Evolutionary conservation across 176 grass and related monocot species (phyloP), one percentile per base, ranked within the genome.

Genomic region (Oryza brachyantha): DNA sequence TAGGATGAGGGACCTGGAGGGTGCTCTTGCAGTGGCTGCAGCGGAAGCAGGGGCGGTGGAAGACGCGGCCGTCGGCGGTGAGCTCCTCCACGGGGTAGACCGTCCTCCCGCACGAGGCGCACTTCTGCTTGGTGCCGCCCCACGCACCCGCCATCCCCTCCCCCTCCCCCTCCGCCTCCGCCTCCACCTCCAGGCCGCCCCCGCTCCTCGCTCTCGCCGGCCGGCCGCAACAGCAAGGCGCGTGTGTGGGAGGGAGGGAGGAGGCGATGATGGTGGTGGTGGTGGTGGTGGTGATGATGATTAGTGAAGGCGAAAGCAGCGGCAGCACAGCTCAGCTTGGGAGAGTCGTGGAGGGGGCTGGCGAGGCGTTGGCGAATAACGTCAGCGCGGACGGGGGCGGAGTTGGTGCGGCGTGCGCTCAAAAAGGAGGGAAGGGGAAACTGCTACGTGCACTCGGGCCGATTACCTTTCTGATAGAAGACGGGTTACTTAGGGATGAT

Each of bases 121-220:
- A 99, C 96, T 93, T 99, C 87, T 91, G 92, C 74, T 78, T 99
- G 35, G 96, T 99, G 62, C 92, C 96, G 52, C 96, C 96, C 70
- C 89, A 99, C 81, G 85, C 65, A 61, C 60, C 78, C 68, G 86
- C 81, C 91, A 87, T 93, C 81, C 37, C 72, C 1, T 50, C 65
- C 19, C 32, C 31, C 81, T 29, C 72, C 1, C 38, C 65, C 19
- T 26, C 31, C 31, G 31, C 73, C 45, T 55, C 81, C 63, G 75
- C 81, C 81, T 90, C 92, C 55, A 10, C 73, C 4, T 74, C 80
- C 25, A 5, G 38, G 43, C 12, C 71, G 7, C 29, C 22, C 22
- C 39, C 22, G 41, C 64, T 28, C 34, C 26, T 52, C 37, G 13
- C 70, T 72, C 28, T 29, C 14, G 13, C 58, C 54, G 39, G n/a